Evolutionary conservation across 305 asterid species (phyloP).

Genomic region (Striga hermonthica): DNA sequence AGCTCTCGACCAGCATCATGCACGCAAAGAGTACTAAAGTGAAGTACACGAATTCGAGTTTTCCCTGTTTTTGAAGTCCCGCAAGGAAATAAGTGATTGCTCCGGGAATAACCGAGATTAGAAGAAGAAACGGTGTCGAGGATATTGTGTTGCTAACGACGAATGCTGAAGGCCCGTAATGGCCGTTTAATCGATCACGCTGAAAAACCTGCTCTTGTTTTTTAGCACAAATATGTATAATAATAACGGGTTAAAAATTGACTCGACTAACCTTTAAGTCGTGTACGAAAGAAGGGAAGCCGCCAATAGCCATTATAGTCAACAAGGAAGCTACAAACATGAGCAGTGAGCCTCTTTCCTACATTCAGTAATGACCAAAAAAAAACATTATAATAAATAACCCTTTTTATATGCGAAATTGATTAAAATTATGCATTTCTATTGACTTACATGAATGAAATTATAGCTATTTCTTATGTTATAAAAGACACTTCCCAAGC

Average conservation of each 20-base stretch:
- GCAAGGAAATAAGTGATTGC: slow-evolving; percentile 51
- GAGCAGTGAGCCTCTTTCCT: slow-evolving; percentile 69
- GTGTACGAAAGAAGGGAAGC: slow-evolving; percentile 65
- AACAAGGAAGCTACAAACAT: slow-evolving; percentile 53
- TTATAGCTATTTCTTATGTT: slow-evolving; percentile 41
- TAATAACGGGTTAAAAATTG: too few species aligned
- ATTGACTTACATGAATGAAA: slow-evolving; percentile 49
- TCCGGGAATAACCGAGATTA: slow-evolving; percentile 46
- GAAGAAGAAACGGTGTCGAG: slow-evolving; percentile 41
- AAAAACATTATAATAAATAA: not conserved
- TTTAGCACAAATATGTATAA: slow-evolving; percentile 22
- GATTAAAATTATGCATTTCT: too few species aligned
- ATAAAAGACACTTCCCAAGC: slow-evolving; percentile 49
- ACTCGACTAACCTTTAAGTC: too few species aligned
- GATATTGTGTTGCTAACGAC: slow-evolving; percentile 49
- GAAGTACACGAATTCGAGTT: slow-evolving; percentile 46
- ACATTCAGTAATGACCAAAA: not conserved
- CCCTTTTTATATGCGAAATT: not conserved
- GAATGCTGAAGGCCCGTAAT: slow-evolving; percentile 47
- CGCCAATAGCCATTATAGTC: slow-evolving; percentile 68
- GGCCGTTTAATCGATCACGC: slow-evolving; percentile 54
- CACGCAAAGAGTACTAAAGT: slow-evolving; percentile 38
- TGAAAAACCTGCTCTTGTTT: slow-evolving; percentile 60
- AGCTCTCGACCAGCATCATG: slow-evolving; percentile 64
- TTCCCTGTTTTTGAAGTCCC: slow-evolving; percentile 42